These are phyloP conservation scores for Eimeria zaria DNA, from an alignment of 169 alveolate genomes.

Conservation along the genomic window DNA sequence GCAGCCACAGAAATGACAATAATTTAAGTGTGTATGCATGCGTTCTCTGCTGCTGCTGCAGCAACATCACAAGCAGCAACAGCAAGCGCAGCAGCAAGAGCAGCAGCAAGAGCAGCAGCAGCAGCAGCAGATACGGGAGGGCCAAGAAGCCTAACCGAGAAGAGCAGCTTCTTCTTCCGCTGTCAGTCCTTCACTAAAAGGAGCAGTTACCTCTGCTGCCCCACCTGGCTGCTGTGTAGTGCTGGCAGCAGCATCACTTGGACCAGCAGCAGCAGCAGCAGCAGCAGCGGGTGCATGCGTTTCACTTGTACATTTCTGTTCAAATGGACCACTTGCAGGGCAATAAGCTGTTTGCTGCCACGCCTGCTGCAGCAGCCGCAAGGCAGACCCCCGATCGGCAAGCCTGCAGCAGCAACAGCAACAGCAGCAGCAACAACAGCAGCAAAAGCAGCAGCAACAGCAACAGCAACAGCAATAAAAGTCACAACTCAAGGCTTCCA, in stretches of 20 bases:
- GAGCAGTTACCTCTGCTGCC: not conserved
- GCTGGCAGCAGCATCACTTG: not conserved
- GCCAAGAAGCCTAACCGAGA: not conserved
- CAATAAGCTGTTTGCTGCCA: not conserved
- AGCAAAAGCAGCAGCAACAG: not conserved
- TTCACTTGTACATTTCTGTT: too few species aligned
- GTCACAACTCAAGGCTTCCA: too few species aligned
- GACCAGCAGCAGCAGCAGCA: conserved; percentile 4
- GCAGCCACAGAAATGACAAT: not conserved
- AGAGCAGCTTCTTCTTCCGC: not conserved
- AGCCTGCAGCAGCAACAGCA: conserved; percentile 23
- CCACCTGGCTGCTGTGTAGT: not conserved
- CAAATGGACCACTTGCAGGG: not conserved
- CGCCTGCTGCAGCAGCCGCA: conserved; percentile 42
- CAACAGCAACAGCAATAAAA: not conserved
- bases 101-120: conserved; percentile 12
- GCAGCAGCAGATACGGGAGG: not conserved
- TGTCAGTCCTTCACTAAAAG: not conserved
- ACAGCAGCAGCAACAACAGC: conserved; percentile 13
- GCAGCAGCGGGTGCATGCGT: not conserved
- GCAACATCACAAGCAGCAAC: not conserved
- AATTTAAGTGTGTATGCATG: not conserved
- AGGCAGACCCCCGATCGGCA: not conserved
- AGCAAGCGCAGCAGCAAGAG: not conserved
- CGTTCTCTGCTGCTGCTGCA: not conserved